Percentiles rank a stretch among this genome's conserved stretches.
Evolutionary conservation across 257 asterid species (phyloP).

Genomic region (Cordia subcordata): DNA sequence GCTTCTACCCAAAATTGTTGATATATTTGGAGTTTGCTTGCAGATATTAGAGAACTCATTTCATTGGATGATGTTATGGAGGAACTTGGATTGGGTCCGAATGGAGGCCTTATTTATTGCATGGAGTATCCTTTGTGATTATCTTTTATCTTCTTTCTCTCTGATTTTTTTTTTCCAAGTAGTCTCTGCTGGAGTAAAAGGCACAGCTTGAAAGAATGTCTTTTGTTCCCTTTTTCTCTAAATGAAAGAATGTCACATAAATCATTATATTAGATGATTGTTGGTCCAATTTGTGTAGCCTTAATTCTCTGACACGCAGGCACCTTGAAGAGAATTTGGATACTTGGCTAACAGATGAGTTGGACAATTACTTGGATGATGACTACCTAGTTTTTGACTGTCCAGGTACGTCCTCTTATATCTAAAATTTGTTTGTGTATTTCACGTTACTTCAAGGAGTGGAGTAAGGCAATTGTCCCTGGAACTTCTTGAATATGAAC

Average conservation of each 20-base stretch:
- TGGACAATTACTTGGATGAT: constrained; percentile 87
- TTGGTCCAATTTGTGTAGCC: constrained; percentile 30
- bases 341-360: constrained; percentile 88
- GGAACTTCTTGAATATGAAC: too few relatives aligned
- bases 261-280: neutral
- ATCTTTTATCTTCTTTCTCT: neutral
- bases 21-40: constrained; percentile 1
- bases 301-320: constrained; percentile 44
- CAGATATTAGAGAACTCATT: constrained; percentile 86
- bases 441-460: neutral
- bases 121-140: constrained; percentile 85
- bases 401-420: constrained; percentile 54
- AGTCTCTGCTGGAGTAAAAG: too few relatives aligned
- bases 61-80: constrained; percentile 95
- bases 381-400: constrained; percentile 93
- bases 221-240: neutral
- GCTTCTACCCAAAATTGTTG: too few relatives aligned
- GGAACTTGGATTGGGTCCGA: constrained; percentile 88
- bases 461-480: too few relatives aligned
- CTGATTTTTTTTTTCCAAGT: neutral
- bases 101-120: constrained; percentile 95
- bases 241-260: constrained; percentile 1
- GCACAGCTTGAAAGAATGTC: too few relatives aligned
- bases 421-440: neutral
- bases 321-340: constrained; percentile 95